phyloP scores from a whole-genome alignment of 306 rosid genomes.

The Vigna reflexopilosa region DNA sequence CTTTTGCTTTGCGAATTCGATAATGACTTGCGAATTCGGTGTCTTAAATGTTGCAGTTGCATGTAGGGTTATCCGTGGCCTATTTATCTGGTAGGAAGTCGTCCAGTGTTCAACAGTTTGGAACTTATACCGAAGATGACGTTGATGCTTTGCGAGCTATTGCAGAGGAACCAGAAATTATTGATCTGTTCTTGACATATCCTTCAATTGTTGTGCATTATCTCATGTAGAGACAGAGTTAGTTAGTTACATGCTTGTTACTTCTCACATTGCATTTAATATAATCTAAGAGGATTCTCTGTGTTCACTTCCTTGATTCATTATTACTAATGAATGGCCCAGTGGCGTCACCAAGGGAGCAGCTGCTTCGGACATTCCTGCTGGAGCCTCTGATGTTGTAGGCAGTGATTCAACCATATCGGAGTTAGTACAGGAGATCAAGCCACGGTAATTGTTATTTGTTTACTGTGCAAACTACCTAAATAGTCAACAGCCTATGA shows the following conservation, averaged over 20 bases:
- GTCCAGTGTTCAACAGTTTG: slow-evolving; percentile 69
- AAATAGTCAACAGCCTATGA: neutral
- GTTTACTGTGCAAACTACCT: slow-evolving; percentile 6
- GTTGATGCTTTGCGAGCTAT: slow-evolving; percentile 88
- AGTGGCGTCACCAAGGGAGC: slow-evolving; percentile 71
- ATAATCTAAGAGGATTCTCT: neutral
- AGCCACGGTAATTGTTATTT: slow-evolving; percentile 85
- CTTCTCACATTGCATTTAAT: neutral
- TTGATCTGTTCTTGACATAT: slow-evolving; percentile 92
- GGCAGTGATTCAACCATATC: slow-evolving; percentile 73
- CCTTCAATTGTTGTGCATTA: slow-evolving; percentile 54
- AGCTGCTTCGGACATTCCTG: slow-evolving; percentile 62
- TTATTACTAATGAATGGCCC: slow-evolving; percentile 93
- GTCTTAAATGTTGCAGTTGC: slow-evolving; percentile 34
- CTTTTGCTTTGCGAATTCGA: neutral
- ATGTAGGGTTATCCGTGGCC: slow-evolving; percentile 72
- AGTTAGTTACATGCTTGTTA: neutral
- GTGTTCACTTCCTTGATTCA: slow-evolving; percentile 63
- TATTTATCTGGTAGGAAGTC: slow-evolving; percentile 84
- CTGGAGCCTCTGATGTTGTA: slow-evolving; percentile 62
- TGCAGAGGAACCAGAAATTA: slow-evolving; percentile 86
- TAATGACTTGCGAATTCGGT: neutral
- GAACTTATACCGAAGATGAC: slow-evolving; percentile 82
- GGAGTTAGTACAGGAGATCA: slow-evolving; percentile 87
- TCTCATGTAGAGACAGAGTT: neutral